phyloP scores from a whole-genome alignment of 1,284 basidiomycete species.

The Entoloma clypeatum region DNA sequence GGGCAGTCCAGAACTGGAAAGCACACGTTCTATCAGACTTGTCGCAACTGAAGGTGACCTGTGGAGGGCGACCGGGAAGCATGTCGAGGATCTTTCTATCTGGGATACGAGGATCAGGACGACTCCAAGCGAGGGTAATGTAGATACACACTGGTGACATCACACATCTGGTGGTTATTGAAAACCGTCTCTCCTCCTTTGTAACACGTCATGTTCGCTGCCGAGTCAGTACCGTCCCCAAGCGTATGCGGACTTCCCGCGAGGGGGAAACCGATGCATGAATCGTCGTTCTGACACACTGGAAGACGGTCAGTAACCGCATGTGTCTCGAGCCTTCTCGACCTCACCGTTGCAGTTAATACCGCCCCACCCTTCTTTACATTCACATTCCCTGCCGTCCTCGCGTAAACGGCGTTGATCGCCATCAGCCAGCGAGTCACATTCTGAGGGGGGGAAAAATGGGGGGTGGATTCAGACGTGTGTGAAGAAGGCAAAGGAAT shows the following conservation, averaged over 20 bases:
- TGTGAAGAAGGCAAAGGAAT: not conserved
- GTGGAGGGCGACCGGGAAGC: constrained; percentile 84
- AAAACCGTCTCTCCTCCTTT: constrained; percentile 88
- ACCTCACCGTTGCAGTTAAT: constrained; percentile 95
- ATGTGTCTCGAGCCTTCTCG: constrained; percentile 6
- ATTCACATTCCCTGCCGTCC: constrained; percentile 76
- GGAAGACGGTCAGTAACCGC: constrained; percentile 6
- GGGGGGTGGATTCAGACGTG: constrained; percentile 1
- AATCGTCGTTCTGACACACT: constrained; percentile 83
- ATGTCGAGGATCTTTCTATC: constrained; percentile 89
- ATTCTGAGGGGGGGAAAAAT: constrained; percentile 47
- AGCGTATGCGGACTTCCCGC: constrained; percentile 41
- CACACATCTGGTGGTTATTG: constrained; percentile 95
- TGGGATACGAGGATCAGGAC: constrained; percentile 26
- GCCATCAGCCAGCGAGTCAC: constrained; percentile 89
- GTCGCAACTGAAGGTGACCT: constrained; percentile 93
- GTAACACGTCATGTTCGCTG: constrained; percentile 89
- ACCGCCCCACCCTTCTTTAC: constrained; percentile 91
- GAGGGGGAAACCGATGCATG: constrained; percentile 76
- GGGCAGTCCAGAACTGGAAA: constrained; percentile 97
- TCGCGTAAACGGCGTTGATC: constrained; percentile 79
- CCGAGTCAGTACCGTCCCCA: constrained; percentile 38
- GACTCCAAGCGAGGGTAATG: not conserved
- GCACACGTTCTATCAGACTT: constrained; percentile 60
- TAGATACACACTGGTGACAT: constrained; percentile 82